phyloP scores from a whole-genome alignment of 2,329 filamentous ascomycete species.

The Sporothrix schenckii region DNA sequence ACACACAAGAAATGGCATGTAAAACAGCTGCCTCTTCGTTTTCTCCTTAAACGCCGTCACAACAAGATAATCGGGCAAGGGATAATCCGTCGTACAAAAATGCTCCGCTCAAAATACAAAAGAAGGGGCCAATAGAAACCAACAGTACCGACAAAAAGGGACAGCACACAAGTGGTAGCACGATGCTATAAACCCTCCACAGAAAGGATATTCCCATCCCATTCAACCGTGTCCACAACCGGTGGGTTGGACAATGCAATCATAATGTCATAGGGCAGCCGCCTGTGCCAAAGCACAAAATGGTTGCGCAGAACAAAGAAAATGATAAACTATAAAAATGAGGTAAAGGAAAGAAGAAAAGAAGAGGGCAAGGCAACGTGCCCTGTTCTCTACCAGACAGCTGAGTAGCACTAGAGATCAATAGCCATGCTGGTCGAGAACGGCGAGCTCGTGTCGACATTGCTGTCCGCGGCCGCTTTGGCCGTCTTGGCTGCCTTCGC shows the following conservation, averaged over 20 bases:
- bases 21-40: not conserved
- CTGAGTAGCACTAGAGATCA: constrained; percentile 21
- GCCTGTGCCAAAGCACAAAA: not conserved
- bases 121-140: not conserved
- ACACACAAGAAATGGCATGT: not conserved
- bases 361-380: not conserved
- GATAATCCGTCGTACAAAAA: not conserved
- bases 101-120: not conserved
- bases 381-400: not conserved
- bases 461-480: constrained; percentile 24
- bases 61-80: not conserved
- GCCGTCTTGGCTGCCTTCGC: constrained; percentile 12
- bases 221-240: not conserved
- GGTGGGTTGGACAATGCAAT: constrained; percentile 1
- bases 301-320: not conserved
- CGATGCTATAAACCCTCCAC: not conserved
- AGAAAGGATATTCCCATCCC: not conserved
- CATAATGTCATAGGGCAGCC: not conserved
- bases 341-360: not conserved
- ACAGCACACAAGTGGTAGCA: not conserved
- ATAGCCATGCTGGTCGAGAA: constrained; percentile 36
- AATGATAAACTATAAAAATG: not conserved
- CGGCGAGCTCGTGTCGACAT: constrained; percentile 23
- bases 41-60: constrained; percentile 1
- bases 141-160: not conserved